Percentiles rank a stretch among this genome's conserved stretches.
Evolutionary conservation across 306 rosid species (phyloP).

Genomic region (Cicer arietinum): DNA sequence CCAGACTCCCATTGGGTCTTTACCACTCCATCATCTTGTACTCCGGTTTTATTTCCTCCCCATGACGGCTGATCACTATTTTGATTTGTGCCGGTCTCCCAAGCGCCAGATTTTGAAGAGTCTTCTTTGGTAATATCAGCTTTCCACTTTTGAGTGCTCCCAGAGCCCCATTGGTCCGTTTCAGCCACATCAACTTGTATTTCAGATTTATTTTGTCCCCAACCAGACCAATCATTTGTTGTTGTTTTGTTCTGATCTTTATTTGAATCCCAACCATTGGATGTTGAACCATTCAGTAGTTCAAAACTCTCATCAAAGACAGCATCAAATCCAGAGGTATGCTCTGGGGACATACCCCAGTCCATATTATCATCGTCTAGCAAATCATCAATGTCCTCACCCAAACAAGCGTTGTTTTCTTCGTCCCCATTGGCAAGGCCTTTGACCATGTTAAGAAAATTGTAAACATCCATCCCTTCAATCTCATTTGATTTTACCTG

Average conservation of each 20-base stretch:
- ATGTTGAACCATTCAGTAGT: slow-evolving; percentile 39
- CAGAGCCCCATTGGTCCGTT: slow-evolving; percentile 20
- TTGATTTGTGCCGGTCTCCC: not conserved
- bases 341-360: slow-evolving; percentile 65
- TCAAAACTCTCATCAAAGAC: slow-evolving; percentile 74
- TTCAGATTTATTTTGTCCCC: slow-evolving; percentile 38
- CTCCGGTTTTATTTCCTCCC: not conserved
- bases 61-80: not conserved
- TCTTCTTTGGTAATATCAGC: slow-evolving; percentile 27
- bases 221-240: slow-evolving; percentile 34
- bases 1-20: slow-evolving; percentile 19
- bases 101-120: slow-evolving; percentile 10
- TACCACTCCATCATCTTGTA: not conserved
- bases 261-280: slow-evolving; percentile 40
- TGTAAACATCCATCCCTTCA: slow-evolving; percentile 73
- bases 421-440: slow-evolving; percentile 60
- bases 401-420: slow-evolving; percentile 64
- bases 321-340: slow-evolving; percentile 59
- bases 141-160: slow-evolving; percentile 10
- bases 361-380: slow-evolving; percentile 62
- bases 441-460: slow-evolving; percentile 73
- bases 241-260: slow-evolving; percentile 13
- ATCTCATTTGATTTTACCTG: slow-evolving; percentile 64
- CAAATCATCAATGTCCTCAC: slow-evolving; percentile 79
- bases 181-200: slow-evolving; percentile 29